Percentiles rank a stretch among this genome's conserved stretches.
phyloP scores from a whole-genome alignment of 1,284 basidiomycete genomes.

The Cryptococcus sp. region DNA sequence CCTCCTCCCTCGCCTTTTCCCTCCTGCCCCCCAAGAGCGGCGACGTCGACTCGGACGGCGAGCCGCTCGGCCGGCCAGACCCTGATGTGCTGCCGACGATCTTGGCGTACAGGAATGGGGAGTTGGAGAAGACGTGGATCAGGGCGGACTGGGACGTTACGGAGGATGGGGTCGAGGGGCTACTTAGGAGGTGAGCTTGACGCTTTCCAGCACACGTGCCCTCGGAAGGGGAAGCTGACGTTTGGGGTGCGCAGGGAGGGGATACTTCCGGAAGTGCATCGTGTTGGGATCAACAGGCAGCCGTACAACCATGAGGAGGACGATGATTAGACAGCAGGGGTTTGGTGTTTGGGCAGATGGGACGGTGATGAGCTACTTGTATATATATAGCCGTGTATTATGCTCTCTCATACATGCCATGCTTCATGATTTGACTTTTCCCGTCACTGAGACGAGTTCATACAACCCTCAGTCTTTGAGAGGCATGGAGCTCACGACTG shows the following conservation, averaged over 20 bases:
- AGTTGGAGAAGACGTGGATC: conserved; percentile 41
- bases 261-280: conserved; percentile 6
- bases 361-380: neutral
- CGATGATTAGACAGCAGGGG: neutral
- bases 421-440: no score
- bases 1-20: conserved; percentile 41
- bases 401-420: neutral
- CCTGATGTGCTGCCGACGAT: conserved; percentile 47
- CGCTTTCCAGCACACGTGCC: no score
- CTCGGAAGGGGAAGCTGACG: no score
- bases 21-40: conserved; percentile 21
- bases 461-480: no score
- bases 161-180: conserved; percentile 32
- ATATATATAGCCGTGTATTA: neutral
- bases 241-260: conserved; percentile 4
- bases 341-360: neutral
- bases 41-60: conserved; percentile 17
- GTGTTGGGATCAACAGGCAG: neutral
- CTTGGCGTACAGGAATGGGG: conserved; percentile 44
- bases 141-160: conserved; percentile 44
- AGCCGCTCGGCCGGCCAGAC: conserved; percentile 28
- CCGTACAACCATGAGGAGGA: neutral
- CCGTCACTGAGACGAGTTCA: no score
- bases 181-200: conserved; percentile 32
- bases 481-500: no score